Base-by-base conservation (phyloP, 257 asterid genomes). In the Avicennia marina region DNA sequence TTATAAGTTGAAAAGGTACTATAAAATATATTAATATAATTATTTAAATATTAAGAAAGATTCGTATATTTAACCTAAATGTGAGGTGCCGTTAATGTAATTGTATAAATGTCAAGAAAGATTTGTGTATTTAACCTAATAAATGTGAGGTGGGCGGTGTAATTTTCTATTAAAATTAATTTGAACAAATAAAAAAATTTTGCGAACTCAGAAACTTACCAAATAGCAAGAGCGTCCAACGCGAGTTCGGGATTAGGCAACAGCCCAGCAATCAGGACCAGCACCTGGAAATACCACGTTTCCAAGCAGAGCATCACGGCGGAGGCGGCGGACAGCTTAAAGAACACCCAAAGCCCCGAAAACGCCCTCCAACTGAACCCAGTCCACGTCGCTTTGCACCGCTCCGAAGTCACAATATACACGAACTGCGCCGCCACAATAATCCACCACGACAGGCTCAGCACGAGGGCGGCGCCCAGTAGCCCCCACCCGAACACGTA, bases 381-480 rank as follows among this genome's bases (percentile, higher is more conserved):
- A 0, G 50, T 64, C 94, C 94, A 84, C 24, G 90, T 81, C 15
- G 24, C 15, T 39, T 48, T 70, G 11, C 83, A 76, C 76, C 68
- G 45, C 0, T 71, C 64, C 4, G 85, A 70, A 11, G 1, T 56
- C 15, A 76, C 2, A 4, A 84, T 77, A 39, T 84, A 84, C 19
- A 68, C 67, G 7, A 72, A 78, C 59, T 81, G 94, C n/a, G 72
- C 89, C 44, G 17, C 72, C 26, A 71, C 87, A 0, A 79, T 70
- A 0, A 84, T 41, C 80, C 89, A 84, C 94, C 94, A 84, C 17
- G 94, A 84, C 2, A 76, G 20, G 63, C 90, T 84, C 45, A 79
- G 59, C 16, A 81, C 79, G 40, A 79, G 7, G 4, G 72, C 72
- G 6, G 89, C 82, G 6, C 94, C 94, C 8, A 84, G 51, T 1